Evolutionary conservation across 2,329 filamentous ascomycete genomes (phyloP), one percentile per base, ranked within the genome.

Genomic region (Exserohilum rostratum): DNA sequence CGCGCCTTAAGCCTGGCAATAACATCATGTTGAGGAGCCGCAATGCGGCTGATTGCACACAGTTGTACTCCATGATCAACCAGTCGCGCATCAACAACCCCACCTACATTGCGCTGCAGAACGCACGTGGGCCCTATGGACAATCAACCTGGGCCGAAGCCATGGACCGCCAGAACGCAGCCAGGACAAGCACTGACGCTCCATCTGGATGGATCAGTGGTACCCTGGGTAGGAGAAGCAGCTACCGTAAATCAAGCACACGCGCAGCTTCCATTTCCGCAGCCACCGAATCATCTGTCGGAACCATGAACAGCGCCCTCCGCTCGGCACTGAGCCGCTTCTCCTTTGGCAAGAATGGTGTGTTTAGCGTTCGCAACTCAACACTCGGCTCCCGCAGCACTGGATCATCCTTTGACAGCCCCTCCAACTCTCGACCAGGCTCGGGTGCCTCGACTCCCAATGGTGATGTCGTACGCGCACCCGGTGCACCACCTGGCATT

Each of bases 11-110:
- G 55, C 83, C 88, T 11, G 76, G 78, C 40, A 88, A 87, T 66
- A 95, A 96, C 71, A 90, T 96, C 78, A 93, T 96, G 81, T 95
- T 98, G 83, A 89, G 95, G 37, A 91, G 91, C 43, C 82, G 88
- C 37, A 90, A 85, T 42, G 82, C 87, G 2, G 83, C 86, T 38
- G 93, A 97, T 58, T 96, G 93, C 69, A 87, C 90, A 61, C 83
- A 85, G 31, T 82, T 99, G 4, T 99, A 97, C 76, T 85, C 85
- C 68, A 85, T 93, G 38, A 93, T 98, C 58, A 96, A 98, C 75
- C 84, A 90, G 57, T 88, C 93, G 17, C 89, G 95, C 43, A 90
- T 96, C 72, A 91, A 96, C 77, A 97, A 98, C 71, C 89, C 91
- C 48, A 93, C 92, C 50, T 97, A 93, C 77, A 92, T 90, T 80